phyloP scores from a whole-genome alignment of 441 rosid genomes.

The Monsonia emarginata region DNA sequence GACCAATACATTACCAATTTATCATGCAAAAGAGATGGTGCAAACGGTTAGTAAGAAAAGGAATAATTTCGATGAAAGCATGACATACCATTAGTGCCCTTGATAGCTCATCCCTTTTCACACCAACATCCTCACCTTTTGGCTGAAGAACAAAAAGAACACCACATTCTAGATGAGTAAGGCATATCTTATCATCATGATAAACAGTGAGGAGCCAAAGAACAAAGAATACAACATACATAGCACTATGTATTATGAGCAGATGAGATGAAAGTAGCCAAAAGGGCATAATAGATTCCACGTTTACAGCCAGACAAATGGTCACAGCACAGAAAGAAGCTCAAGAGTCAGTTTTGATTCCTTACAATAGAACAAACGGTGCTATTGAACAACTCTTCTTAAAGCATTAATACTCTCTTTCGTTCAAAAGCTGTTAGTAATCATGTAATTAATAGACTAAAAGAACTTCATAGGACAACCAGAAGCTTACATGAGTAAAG shows the following conservation, averaged over 20 bases:
- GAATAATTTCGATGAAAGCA: constrained; percentile 15
- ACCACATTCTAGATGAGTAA: constrained; percentile 14
- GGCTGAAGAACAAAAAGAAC: constrained; percentile 34
- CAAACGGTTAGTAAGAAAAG: constrained; percentile 9
- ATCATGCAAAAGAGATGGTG: neutral
- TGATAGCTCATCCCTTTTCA: constrained; percentile 68
- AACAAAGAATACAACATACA: too few relatives aligned
- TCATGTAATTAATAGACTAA: too few relatives aligned
- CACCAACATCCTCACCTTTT: constrained; percentile 41
- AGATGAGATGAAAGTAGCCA: too few relatives aligned
- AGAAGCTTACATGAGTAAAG: constrained; percentile 72
- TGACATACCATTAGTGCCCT: constrained; percentile 57
- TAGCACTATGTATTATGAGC: too few relatives aligned
- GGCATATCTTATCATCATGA: constrained; percentile 1
- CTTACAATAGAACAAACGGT: neutral
- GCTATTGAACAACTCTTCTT: neutral
- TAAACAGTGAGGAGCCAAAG: neutral
- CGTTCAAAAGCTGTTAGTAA: neutral
- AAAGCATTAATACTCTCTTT: neutral
- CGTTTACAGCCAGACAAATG: too few relatives aligned
- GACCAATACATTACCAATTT: neutral
- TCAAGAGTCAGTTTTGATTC: neutral
- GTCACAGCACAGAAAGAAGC: neutral
- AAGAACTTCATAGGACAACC: neutral
- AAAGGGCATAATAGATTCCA: too few relatives aligned